Base-by-base conservation (phyloP, 306 rosid genomes). In the Trifolium repens region DNA sequence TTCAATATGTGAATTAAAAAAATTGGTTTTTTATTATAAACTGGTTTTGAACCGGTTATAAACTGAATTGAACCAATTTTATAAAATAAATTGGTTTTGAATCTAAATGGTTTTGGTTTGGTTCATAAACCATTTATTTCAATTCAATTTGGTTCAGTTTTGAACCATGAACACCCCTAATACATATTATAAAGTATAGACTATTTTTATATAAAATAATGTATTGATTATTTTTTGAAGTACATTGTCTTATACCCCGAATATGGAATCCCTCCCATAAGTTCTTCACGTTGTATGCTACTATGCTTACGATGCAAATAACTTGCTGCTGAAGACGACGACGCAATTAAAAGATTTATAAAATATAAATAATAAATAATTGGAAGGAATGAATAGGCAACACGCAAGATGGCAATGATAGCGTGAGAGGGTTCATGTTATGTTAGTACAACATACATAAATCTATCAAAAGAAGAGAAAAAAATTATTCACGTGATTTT, bases 351-450 rank as follows among this genome's bases (percentile, higher is more conserved):
- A 39, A 39, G 1, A 3, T 39, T 1, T 7, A 39, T 1, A 39
- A 8, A 39, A 37, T 7, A 37, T 37, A 46, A 50, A 58, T 47
- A 63, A 37, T 37, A 46, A 50, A 58, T 47, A 63, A 46, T 14
- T 17, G 32, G 16, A 63, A 67, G 53, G 67, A 82, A 78, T 8
- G 34, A 24, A 47, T 13, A 46, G 3, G 7, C 1, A 74, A 47
- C 75, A 78, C 78, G 81, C 86, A 78, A 83, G 77, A 52, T 64
- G 34, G 42, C 77, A 68, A 78, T 49, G 57, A 78, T 82, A 52
- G 70, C 62, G 50, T 35, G 24, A 39, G 73, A 52, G 50, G 46
- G 63, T 34, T 68, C 80, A 68, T 43, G 26, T 46, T 22, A 58
- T n/a, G n/a, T n/a, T n/a, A n/a, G n/a, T 24, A 52, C 69, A 53